These are phyloP conservation scores for Colletotrichum liriopes DNA, from an alignment of 2,329 filamentous ascomycete genomes.

Conservation along the genomic window DNA sequence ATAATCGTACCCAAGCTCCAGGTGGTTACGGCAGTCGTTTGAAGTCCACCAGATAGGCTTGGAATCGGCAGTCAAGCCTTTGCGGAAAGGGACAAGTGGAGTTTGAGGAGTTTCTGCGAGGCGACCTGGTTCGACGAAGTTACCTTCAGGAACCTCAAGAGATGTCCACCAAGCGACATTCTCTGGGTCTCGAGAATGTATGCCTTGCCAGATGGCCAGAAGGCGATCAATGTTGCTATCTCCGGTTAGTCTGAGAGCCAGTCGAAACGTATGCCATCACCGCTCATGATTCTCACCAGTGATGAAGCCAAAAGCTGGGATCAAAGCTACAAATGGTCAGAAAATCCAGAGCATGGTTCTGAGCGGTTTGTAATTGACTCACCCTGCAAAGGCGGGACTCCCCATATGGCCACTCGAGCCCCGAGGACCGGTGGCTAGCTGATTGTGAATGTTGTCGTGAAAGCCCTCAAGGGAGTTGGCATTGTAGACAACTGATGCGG, in stretches of 20 bases:
- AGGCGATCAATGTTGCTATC: not conserved
- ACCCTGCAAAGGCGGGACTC: not conserved
- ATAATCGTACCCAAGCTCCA: slow-evolving; percentile 31
- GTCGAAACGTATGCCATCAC: too few relatives aligned
- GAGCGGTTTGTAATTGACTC: not conserved
- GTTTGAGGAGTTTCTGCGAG: slow-evolving; percentile 7
- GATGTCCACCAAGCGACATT: slow-evolving; percentile 15
- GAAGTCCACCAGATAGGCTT: slow-evolving; percentile 26
- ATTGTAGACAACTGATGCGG: slow-evolving; percentile 1
- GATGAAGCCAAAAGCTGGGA: slow-evolving; percentile 8
- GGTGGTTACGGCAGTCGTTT: slow-evolving; percentile 26
- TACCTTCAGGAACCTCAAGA: slow-evolving; percentile 7
- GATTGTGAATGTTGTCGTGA: slow-evolving; percentile 18
- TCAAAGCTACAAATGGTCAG: not conserved
- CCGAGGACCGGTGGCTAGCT: not conserved
- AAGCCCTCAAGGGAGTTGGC: slow-evolving; percentile 18
- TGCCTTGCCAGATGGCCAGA: not conserved
- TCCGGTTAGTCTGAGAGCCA: not conserved
- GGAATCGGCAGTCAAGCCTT: not conserved
- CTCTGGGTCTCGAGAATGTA: slow-evolving; percentile 2
- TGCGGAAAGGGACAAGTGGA: slow-evolving; percentile 15
- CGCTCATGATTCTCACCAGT: not conserved
- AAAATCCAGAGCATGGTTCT: not conserved
- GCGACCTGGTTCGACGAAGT: slow-evolving; percentile 1
- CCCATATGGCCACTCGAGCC: slow-evolving; percentile 2